These are phyloP conservation scores for Cladosporium sphaerospermum DNA, from an alignment of 2,329 filamentous ascomycete genomes.

Conservation along the genomic window DNA sequence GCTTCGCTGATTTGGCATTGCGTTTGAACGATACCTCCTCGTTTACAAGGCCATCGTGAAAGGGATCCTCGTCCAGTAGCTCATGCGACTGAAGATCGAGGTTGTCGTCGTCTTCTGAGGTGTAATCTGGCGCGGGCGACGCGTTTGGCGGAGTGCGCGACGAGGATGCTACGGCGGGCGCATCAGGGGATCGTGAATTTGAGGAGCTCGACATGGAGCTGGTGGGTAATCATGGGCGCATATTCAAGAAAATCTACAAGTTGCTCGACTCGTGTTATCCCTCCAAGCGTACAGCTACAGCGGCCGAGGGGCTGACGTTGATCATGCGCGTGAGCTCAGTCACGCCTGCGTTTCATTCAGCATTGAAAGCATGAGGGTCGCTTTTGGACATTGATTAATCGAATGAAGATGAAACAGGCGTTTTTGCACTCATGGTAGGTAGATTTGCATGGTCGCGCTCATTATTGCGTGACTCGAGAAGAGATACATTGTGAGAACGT, in stretches of 20 bases:
- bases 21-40: conserved; percentile 61
- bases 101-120: conserved; percentile 26
- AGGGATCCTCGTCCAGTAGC: conserved; percentile 29
- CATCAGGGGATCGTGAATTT: conserved; percentile 24
- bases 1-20: conserved; percentile 46
- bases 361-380: no score
- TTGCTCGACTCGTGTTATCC: neutral
- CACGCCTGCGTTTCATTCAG: no score
- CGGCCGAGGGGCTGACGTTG: no score
- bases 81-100: conserved; percentile 44
- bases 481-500: no score
- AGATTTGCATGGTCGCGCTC: no score
- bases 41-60: conserved; percentile 11
- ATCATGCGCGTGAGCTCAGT: no score
- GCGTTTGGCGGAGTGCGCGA: conserved; percentile 33
- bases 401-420: no score
- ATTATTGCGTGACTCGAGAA: no score
- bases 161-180: conserved; percentile 40
- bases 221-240: conserved; percentile 4
- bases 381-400: no score
- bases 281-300: no score
- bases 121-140: conserved; percentile 25
- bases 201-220: conserved; percentile 33
- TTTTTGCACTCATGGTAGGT: no score
- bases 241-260: neutral